Base-by-base conservation (phyloP, 1,284 basidiomycete genomes). In the Papiliotrema flavescens region DNA sequence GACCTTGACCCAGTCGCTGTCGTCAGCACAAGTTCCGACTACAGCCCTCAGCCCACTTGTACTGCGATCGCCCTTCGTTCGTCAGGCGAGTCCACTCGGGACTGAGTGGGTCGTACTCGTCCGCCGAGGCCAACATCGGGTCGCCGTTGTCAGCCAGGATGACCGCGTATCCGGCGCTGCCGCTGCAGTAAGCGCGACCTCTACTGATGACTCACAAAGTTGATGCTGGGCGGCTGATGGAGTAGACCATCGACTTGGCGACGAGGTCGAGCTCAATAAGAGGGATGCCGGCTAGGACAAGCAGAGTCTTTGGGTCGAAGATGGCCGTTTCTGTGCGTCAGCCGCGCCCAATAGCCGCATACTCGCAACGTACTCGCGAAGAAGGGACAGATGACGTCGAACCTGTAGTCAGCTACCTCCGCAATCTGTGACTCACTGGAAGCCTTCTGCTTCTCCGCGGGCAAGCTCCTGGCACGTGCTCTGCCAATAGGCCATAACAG, bases 371-470 rank as follows among this genome's bases (percentile, higher is more conserved):
- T 39, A 58, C 61, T 47, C 1, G 62, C 55, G 50, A 66, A 66
- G 52, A 62, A 62, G 13, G 64, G 64, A 47, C 62, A 63, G 15
- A 66, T 50, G 24, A 56, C 59, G 54, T 66, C 57, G 47, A 56
- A 59, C n/a, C 64, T 65, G 46, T 14, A 14, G 1, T 4, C 17
- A 19, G 36, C 28, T 35, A 20, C 48, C 3, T 24, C n/a, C 37
- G 22, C 13, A n/a, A 34, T 15, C 44, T 24, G 20, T 28, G 23
- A 44, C 28, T 47, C 35, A 37, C 37, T 50, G 14, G 26, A 39
- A 50, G 17, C 39, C 49, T 14, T n/a, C 39, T 7, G 14, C 17
- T 8, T 41, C 47, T 41, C 52, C 41, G 23, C 49, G 24, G 14
- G 36, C 46, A 28, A 64, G 46, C 14, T 59, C 51, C 28, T 51